Base-by-base conservation (phyloP, 148 eudicot species). In the Polygonum maritimum region DNA sequence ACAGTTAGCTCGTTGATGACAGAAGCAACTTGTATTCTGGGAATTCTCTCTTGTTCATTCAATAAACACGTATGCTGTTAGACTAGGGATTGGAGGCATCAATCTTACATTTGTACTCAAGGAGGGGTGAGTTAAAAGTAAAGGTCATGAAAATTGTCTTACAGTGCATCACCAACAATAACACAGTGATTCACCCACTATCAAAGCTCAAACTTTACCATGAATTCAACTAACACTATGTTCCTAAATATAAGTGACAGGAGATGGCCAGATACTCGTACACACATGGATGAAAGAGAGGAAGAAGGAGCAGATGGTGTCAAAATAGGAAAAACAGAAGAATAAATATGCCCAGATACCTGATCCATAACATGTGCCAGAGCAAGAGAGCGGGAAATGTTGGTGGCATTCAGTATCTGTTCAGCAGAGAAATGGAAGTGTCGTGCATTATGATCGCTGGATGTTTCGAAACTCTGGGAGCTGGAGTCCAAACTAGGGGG, bases 321-420 rank as follows among this genome's bases (percentile, higher is more conserved):
- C 16, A 40, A 47, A 52, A 47, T 11, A 76, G 33, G 10, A 38
- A 69, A 11, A 10, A 19, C 41, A 2, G 1, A 57, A 55, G 54
- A 22, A 14, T 48, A 18, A 63, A n/a, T 2, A 51, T 13, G 48
- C 73, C 16, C 55, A 79, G 67, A 49, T 82, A 95, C 99, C 97
- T 95, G 99, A 84, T 95, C 99, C 99, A 95, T 95, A 75, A 95
- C 94, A 88, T 95, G 92, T 40, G 92, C 99, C 94, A 82, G 82
- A 67, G 97, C 97, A 72, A 92, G 82, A 63, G 99, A 86, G 73
- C 86, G 83, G 74, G 99, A 90, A 74, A 95, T 92, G 80, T 87
- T 86, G 38, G 86, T 85, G 63, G 97, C 97, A 81, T 89, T 95
- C 75, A 85, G 78, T 84, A 80, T 92, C 83, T 95, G 97, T 41